These are phyloP conservation scores for Pterulicium gracile DNA, from an alignment of 1,284 basidiomycete genomes.

Conservation along the genomic window DNA sequence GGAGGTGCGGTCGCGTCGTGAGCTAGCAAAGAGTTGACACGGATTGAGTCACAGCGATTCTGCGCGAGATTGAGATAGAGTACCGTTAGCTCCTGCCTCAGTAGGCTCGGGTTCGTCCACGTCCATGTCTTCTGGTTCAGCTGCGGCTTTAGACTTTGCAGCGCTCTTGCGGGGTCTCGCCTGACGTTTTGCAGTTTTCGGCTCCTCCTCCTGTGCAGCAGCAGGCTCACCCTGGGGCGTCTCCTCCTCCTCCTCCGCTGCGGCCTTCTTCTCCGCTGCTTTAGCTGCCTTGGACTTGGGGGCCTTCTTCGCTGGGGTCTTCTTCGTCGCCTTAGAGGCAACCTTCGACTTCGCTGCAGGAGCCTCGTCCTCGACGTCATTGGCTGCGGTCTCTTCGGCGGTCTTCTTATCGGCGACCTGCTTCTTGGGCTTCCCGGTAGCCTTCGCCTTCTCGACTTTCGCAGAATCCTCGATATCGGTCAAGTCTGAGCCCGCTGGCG, in stretches of 20 bases:
- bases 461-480: background rate
- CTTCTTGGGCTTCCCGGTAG: too few relatives aligned
- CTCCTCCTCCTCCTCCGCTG: background rate
- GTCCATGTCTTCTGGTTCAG: background rate
- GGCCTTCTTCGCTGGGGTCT: background rate
- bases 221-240: background rate
- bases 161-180: background rate
- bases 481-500: background rate
- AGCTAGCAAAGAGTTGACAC: too few relatives aligned
- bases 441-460: background rate
- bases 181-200: background rate
- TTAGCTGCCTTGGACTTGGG: background rate
- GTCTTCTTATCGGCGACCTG: background rate
- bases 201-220: background rate
- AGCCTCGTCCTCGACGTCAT: background rate
- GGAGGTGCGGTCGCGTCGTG: background rate
- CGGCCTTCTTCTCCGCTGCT: background rate
- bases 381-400: background rate
- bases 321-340: background rate
- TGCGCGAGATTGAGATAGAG: background rate
- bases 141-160: background rate
- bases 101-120: background rate
- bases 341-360: background rate
- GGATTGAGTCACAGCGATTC: background rate
- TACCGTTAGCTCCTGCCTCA: background rate